Evolutionary conservation across 352 stramenopile species (phyloP), one percentile per base, ranked within the genome.

Genomic region (Globisporangium splendens): DNA sequence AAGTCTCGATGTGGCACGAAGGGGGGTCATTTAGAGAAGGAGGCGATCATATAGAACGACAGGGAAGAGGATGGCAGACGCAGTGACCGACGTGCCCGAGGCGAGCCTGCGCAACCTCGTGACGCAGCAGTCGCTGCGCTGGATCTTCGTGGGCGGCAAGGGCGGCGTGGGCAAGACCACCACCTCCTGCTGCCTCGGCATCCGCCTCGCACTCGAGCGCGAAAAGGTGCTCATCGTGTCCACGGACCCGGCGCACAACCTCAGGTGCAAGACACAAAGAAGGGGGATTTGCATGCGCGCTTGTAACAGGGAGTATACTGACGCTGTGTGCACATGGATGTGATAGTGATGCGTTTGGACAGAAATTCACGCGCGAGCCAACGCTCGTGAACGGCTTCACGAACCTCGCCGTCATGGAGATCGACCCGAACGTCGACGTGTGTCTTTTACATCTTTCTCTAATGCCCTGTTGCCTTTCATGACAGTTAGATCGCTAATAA

Each of bases 241-340:
- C n/a, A 99, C 97, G 20, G 97, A 99, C 73, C 97, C 97, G 0
- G 97, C 97, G n/a, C 97, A 99, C 82, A 99, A 99, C 79, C 82
- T 99, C 52, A 96, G 81, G 86, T 91, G 11, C 38, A 11, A 43
- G 2, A 31, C 24, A 31, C 24, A 31, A 31, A 31, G 31, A n/a
- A 41, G 2, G 18, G 18, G 12, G 18, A 50, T 50, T 50, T 50
- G 11, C 46, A 50, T 50, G 46, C 15, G 12, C 21, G 4, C 22
- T 8, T 18, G n/a, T n/a, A n/a, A n/a, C n/a, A n/a, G n/a, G n/a
- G n/a, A 1, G 6, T 43, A 21, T 46, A 22, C 15, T 41, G 33
- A 18, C 28, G 5, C 35, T n/a, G n/a, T 46, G 6, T 22, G 31
- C 33, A 41, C 8, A n/a, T 53, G 8, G 21, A 28, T 59, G 54